Evolutionary conservation across 2,329 filamentous ascomycete species (phyloP).

Genomic region (Colletotrichum orbiculare): DNA sequence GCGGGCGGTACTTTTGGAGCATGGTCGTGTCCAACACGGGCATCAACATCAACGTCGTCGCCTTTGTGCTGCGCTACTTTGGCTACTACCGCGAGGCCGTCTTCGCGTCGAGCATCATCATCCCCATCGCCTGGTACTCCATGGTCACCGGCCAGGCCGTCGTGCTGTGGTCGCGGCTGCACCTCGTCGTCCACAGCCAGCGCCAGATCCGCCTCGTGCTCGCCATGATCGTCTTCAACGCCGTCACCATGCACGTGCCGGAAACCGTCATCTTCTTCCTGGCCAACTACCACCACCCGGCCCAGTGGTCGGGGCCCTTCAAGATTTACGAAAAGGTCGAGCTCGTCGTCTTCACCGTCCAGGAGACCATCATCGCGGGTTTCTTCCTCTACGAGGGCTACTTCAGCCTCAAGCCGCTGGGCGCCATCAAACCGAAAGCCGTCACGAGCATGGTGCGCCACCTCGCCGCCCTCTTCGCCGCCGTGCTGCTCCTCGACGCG

Average conservation of each 20-base stretch:
- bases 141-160: conserved; percentile 72
- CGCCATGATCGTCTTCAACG: conserved; percentile 67
- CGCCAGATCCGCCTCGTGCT: conserved; percentile 60
- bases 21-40: conserved; percentile 39
- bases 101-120: conserved; percentile 48
- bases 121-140: conserved; percentile 45
- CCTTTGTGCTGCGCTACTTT: conserved; percentile 51
- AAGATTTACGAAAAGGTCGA: conserved; percentile 64
- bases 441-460: conserved; percentile 46
- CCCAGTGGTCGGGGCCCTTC: conserved; percentile 46
- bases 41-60: conserved; percentile 36
- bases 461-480: conserved; percentile 49
- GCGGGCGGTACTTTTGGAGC: conserved; percentile 41
- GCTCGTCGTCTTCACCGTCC: conserved; percentile 65
- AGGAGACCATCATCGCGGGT: conserved; percentile 64
- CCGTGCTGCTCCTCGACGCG: conserved; percentile 51
- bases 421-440: conserved; percentile 21
- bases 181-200: conserved; percentile 66
- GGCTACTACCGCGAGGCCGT: conserved; percentile 21
- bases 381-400: conserved; percentile 66
- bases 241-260: conserved; percentile 62
- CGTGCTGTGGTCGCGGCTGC: conserved; percentile 71
- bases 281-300: conserved; percentile 51
- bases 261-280: conserved; percentile 67
- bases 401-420: conserved; percentile 46